Evolutionary conservation across 495 filamentous ascomycete genomes (phyloP).

Genomic region (Aspergillus coremiiformis): DNA sequence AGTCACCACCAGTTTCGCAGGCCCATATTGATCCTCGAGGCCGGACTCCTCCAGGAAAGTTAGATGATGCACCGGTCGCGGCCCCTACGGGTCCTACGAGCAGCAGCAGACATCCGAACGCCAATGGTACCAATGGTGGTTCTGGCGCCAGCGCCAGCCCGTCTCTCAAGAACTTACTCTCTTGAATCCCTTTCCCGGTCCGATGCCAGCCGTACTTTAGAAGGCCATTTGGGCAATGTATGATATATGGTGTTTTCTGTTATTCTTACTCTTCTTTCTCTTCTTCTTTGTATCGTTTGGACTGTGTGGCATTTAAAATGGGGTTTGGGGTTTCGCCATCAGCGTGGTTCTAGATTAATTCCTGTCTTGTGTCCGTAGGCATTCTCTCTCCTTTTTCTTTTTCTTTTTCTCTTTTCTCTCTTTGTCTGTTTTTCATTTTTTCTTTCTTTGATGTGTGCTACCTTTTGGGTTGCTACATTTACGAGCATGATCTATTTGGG

Average conservation of each 20-base stretch:
- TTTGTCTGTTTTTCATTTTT: not conserved
- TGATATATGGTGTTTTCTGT: constrained; percentile 17
- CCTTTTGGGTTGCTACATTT: not conserved
- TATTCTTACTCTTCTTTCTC: constrained; percentile 14
- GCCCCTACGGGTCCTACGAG: constrained; percentile 19
- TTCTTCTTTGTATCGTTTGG: constrained; percentile 10
- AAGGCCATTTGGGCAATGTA: constrained; percentile 10
- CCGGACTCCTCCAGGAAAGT: constrained; percentile 26
- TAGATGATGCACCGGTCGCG: constrained; percentile 28
- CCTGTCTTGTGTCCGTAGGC: no score
- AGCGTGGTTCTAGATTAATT: constrained; percentile 16
- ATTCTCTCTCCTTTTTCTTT: not conserved
- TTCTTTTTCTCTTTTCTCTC: not conserved
- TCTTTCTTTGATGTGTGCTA: not conserved
- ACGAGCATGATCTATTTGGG: not conserved
- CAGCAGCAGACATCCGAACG: constrained; percentile 25
- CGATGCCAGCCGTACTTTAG: not conserved
- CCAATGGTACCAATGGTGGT: constrained; percentile 29
- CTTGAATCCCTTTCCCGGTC: constrained; percentile 29
- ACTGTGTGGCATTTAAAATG: constrained; percentile 16
- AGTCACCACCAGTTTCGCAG: constrained; percentile 33
- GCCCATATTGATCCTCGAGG: constrained; percentile 30
- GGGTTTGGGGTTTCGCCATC: constrained; percentile 16
- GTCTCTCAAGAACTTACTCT: constrained; percentile 67
- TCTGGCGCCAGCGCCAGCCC: constrained; percentile 64